These are phyloP conservation scores for Picochlorum sp. DNA, from an alignment of 139 green algal species.

Conservation along the genomic window DNA sequence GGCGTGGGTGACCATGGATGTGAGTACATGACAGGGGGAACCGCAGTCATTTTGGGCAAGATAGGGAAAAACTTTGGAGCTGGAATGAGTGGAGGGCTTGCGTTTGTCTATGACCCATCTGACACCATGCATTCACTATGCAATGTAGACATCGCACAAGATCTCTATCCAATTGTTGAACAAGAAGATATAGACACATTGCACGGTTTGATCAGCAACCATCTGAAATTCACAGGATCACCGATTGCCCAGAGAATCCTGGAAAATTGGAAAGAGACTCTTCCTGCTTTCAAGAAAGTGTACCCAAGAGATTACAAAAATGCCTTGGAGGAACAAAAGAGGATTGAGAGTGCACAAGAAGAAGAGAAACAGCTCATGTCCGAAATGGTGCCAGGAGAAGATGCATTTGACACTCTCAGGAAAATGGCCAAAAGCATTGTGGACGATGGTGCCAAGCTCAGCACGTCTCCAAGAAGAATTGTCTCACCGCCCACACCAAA, in stretches of 20 bases:
- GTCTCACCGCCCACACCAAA: background rate
- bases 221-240: slow-evolving; percentile 71
- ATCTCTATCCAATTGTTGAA: slow-evolving; percentile 62
- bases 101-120: slow-evolving; percentile 82
- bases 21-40: slow-evolving; percentile 97
- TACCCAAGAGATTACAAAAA: slow-evolving; percentile 63
- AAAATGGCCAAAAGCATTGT: slow-evolving; percentile 34
- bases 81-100: slow-evolving; percentile 84
- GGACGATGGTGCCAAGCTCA: background rate
- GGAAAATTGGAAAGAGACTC: slow-evolving; percentile 52
- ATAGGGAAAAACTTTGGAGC: slow-evolving; percentile 93
- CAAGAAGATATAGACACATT: slow-evolving; percentile 45
- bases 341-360: slow-evolving; percentile 40
- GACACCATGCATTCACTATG: slow-evolving; percentile 42
- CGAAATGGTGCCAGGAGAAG: slow-evolving; percentile 30
- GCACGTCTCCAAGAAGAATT: background rate
- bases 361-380: slow-evolving; percentile 46
- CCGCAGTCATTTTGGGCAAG: slow-evolving; percentile 73
- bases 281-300: slow-evolving; percentile 61
- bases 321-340: slow-evolving; percentile 48
- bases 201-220: slow-evolving; percentile 68
- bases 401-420: slow-evolving; percentile 80
- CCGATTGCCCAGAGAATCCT: slow-evolving; percentile 54
- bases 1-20: slow-evolving; percentile 86
- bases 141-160: slow-evolving; percentile 59